Base-by-base conservation (phyloP, 805 yeast species). In the Starmerella vaccinii region DNA sequence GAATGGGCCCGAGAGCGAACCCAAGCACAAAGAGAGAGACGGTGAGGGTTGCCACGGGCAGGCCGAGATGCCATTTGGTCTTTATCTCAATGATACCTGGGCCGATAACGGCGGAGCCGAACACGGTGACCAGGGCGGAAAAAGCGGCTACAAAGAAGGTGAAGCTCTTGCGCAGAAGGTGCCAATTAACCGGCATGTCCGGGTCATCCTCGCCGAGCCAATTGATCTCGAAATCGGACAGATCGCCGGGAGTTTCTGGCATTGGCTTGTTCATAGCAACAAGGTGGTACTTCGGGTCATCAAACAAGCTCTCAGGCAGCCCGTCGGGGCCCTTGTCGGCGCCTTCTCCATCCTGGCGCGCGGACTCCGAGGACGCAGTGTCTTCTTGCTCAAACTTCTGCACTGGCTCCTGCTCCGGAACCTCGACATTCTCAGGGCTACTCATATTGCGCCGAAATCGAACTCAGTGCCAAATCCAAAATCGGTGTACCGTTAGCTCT, bases 21-120 rank as follows among this genome's bases (percentile, higher is more conserved):
- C 88, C 89, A 41, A 80, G 61, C 10, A 81, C 76, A 57, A 75
- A 82, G 13, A 81, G 64, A 0, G 86, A 71, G 2, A 81, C 75
- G 12, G 76, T 72, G 42, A 82, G 66, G 10, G 76, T 65, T 2
- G 80, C 73, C 0, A 72, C 76, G n/a, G 73, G 74, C 35, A 65
- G 47, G 5, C 76, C 71, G 13, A 77, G 66, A 24, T 71, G 72
- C 65, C 65, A 77, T 15, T 63, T 64, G 52, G 61, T 61, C 53
- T 70, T 55, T n/a, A 70, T 62, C 15, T 59, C 64, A 47, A 56
- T 64, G 48, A 52, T 69, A 52, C 59, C 64, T 58, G 60, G 71
- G 52, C 78, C 70, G 61, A 70, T 61, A 5, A 69, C 70, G 2
- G 83, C 75, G 7, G 81, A 75, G 68, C 64, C 35, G 67, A 49